Base-by-base conservation (phyloP, 768 basidiomycete species). In the Kondoa malvinella region DNA sequence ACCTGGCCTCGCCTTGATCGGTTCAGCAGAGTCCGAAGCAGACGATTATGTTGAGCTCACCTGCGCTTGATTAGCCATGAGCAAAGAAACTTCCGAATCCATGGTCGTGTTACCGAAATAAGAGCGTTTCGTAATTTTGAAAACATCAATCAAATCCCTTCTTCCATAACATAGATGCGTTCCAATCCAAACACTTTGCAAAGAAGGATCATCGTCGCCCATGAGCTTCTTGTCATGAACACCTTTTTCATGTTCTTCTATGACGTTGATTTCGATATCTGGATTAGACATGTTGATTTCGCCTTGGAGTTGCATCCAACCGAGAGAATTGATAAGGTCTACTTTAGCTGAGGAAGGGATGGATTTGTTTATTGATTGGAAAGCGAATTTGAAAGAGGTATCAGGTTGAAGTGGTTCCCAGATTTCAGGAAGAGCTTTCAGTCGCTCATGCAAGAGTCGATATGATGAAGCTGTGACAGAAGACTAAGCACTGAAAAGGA, bases 21-120 rank as follows among this genome's bases (percentile, higher is more conserved):
- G 57, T 59, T 56, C 50, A 56, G 50, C 50, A 14, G 14, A 25
- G 25, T 59, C 3, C 16, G 61, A 29, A 32, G 27, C 15, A 17
- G 8, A 27, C 15, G 32, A 32, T 8, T 3, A 33, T 29, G 33
- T 3, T 3, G 32, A 63, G 31, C 61, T 17, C 12, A 63, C 61
- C 3, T 26, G 61, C 0, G 92, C 85, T 77, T 99, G 95, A 73
- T 94, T 94, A 8, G 92, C 90, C 92, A 97, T 97, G 30, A 97
- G 77, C 58, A 99, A 79, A 1, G 91, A 92, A 61, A 96, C 86
- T 76, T 96, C 92, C 0, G 94, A 85, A 72, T 95, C 92, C 95
- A 99, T 99, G 73, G 88, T 89, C 0, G 95, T 99, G 72, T 92
- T 99, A 1, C 95, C 95, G 76, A 85, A 96, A 74, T 88, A 97